Percentiles rank a stretch among this genome's conserved stretches.
Conservation (phyloP, 257 asterid genomes). For the Ajuga chamaepitys region DNA sequence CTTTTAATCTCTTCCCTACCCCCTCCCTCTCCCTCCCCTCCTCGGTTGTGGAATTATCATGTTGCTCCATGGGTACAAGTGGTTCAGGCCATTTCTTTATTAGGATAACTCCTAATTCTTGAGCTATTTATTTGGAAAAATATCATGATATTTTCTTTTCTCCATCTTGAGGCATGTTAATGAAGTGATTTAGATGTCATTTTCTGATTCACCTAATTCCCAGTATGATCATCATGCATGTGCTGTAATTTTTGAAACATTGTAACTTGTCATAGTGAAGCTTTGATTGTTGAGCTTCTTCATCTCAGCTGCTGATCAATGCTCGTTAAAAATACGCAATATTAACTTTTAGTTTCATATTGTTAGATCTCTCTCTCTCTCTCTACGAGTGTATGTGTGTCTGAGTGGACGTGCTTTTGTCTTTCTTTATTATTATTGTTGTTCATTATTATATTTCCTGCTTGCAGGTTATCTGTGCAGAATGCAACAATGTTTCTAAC, state of each 20-base stretch:
- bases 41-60: not conserved
- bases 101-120: not conserved
- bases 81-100: not conserved
- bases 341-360: not conserved
- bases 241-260: not conserved
- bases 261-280: not conserved
- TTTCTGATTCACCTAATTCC: not conserved
- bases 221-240: not conserved
- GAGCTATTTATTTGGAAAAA: not conserved
- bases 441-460: constrained; percentile 3
- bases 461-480: constrained; percentile 82
- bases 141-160: not conserved
- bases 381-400: not conserved
- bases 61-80: not conserved
- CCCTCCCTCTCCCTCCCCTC: not conserved
- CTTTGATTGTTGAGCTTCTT: not conserved
- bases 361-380: not conserved
- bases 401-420: not conserved
- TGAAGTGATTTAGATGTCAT: not conserved
- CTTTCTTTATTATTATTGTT: not conserved
- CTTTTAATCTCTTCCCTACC: constrained; percentile 1
- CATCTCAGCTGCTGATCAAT: not conserved
- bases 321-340: not conserved
- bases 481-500: constrained; percentile 77
- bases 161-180: not conserved